Base-by-base conservation (phyloP, 768 basidiomycete genomes). In the Mrakia blollopis region DNA sequence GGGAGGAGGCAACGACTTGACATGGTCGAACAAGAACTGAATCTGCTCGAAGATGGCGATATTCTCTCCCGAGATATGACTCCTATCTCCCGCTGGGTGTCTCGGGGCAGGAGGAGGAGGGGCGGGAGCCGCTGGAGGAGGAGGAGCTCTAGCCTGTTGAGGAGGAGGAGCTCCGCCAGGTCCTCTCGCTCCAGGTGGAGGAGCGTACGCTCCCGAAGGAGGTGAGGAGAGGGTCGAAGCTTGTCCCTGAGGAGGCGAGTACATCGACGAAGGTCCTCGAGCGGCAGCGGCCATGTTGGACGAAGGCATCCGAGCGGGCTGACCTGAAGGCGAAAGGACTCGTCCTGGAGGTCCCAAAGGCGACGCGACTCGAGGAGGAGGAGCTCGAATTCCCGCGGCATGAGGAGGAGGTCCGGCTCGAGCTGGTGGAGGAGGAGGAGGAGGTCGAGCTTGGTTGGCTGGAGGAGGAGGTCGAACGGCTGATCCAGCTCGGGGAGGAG, bases 1-100 rank as follows among this genome's bases (percentile, higher is more conserved):
- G 13, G 77, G 73, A 60, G 77, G 52, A 21, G 77, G 77, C 39
- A 78, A 37, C 54, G 77, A 62, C 41, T 41, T 67, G 50, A 78
- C 67, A 60, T 78, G 67, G 7, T 78, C 77, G 37, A 74, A 78
- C 68, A 78, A 41, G 73, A 78, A 78, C 60, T 78, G 77, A 25
- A 78, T 78, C 61, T 78, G 77, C 71, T 88, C 86, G 79, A 87
- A 94, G 70, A 91, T 89, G 0, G 91, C 89, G 75, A 86, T 83
- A 30, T 88, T 86, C 65, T 86, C 85, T 13, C 90, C 89, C 0
- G 94, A 91, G 72, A 98, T 97, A 83, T 98, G 96, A n/a, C 88
- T 89, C 37, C 94, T 87, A 82, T 98, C 96, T 74, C 96, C 95
- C 72, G 89, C 79, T 16, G 82, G 79, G 76, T 80, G 78, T 50